Conservation (phyloP, 345 rosid species). For the Punica granatum region DNA sequence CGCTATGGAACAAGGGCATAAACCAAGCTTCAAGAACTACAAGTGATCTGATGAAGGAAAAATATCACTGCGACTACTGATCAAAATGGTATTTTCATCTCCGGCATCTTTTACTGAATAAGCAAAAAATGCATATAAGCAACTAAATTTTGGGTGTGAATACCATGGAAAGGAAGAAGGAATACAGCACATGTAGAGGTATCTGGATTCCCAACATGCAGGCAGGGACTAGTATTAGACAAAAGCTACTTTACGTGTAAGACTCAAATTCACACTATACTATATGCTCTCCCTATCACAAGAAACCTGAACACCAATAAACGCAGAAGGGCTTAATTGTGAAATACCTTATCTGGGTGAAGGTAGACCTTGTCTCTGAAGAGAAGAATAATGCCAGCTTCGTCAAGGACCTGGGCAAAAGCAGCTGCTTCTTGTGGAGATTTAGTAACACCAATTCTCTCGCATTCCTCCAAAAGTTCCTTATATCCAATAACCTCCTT, state of each 20-base stretch:
- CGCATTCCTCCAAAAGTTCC: slow-evolving; percentile 55
- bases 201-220: background rate
- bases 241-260: background rate
- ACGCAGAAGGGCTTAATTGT: background rate
- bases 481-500: slow-evolving; percentile 58
- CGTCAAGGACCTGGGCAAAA: slow-evolving; percentile 77
- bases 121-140: too few species aligned
- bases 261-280: background rate
- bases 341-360: slow-evolving; percentile 75
- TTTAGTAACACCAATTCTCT: slow-evolving; percentile 61
- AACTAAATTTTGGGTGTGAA: background rate
- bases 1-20: background rate
- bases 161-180: background rate
- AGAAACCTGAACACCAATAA: background rate
- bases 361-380: slow-evolving; percentile 83
- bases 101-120: background rate
- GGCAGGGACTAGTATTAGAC: background rate
- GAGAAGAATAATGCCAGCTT: slow-evolving; percentile 78
- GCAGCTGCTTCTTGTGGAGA: slow-evolving; percentile 62
- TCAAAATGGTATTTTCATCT: background rate
- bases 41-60: background rate
- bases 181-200: background rate
- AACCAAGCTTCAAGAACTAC: background rate
- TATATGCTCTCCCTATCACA: background rate
- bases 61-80: background rate